Base-by-base conservation (phyloP, 108 stramenopile genomes). In the Cylindrotheca closterium region DNA sequence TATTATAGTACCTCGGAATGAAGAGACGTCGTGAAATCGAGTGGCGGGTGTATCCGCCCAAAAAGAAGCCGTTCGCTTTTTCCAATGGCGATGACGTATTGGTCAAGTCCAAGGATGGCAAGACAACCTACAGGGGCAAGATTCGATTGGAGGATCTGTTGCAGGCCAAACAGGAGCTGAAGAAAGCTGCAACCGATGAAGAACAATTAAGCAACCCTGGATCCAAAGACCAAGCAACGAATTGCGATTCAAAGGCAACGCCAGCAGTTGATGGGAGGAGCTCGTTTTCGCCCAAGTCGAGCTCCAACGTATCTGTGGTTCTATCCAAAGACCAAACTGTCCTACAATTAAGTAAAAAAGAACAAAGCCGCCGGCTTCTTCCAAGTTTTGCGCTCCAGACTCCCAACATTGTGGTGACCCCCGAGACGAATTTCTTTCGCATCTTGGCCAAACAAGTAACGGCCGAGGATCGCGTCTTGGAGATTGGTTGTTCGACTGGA, bases 401-500 rank as follows among this genome's bases (percentile, higher is more conserved):
- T 42, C 37, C 37, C 15, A 10, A 66, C 2, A 34, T 88, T 18
- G 1, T 84, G 25, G 55, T 86, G 3, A 86, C 88, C 22, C 67
- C 82, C 0, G 81, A 83, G 19, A 90, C 89, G 0, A 61, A 46
- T 17, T 71, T 75, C 22, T 90, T 85, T 81, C 89, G 89, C 2
- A 73, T 68, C 28, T 45, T 87, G 47, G 85, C 81, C 3, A 57
- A 75, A 10, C 71, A 84, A 51, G 84, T 83, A 24, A 22, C 77
- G 7, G 17, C 67, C 19, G 37, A n/a, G 5, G 91, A 93, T 52
- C 45, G 60, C 23, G 82, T 93, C 5, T 67, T 93, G 60, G 92
- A 93, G 64, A 83, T 93, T 61, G 92, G 92, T 26, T 93, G 92
- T 55, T 90, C 88, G 1, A 86, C 84, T 32, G 92, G 92, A 30